Conservation (phyloP, 148 eudicot species). For the Fagopyrum homotropicum region DNA sequence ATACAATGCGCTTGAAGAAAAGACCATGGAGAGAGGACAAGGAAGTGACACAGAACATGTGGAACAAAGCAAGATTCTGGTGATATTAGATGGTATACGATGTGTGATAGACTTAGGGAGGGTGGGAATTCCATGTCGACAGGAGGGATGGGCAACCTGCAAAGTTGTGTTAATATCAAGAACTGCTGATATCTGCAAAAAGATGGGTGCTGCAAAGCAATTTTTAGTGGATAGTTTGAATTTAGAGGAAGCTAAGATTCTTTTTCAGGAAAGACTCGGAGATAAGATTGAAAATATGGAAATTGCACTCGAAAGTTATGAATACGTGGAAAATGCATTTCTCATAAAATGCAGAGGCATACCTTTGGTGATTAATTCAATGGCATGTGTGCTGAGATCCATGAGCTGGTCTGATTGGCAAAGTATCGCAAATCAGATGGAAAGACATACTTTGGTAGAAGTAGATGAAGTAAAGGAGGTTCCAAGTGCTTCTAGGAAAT, state of each 20-base stretch:
- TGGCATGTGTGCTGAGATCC: neutral
- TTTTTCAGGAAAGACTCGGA: neutral
- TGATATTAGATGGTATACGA: neutral
- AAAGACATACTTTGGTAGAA: neutral
- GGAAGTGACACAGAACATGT: neutral
- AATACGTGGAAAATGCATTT: neutral
- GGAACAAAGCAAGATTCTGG: neutral
- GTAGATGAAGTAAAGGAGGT: neutral
- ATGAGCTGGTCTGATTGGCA: neutral
- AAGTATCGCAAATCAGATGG: neutral
- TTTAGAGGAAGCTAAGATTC: neutral
- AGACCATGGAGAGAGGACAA: neutral
- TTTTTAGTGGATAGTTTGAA: neutral
- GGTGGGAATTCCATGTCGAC: neutral
- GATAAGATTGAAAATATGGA: neutral
- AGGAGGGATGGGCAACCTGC: neutral
- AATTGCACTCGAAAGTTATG: neutral
- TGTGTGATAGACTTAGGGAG: neutral
- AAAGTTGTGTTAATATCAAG: constrained; percentile 2
- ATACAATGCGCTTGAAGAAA: neutral
- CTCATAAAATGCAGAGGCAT: neutral
- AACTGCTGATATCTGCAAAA: neutral
- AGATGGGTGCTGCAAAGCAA: neutral
- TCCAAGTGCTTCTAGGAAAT: too few species aligned
- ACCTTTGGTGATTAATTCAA: neutral